Percentiles rank a stretch among this genome's conserved stretches.
Conservation (phyloP, 164 flowering plant species). For the Liquidambar formosana region DNA sequence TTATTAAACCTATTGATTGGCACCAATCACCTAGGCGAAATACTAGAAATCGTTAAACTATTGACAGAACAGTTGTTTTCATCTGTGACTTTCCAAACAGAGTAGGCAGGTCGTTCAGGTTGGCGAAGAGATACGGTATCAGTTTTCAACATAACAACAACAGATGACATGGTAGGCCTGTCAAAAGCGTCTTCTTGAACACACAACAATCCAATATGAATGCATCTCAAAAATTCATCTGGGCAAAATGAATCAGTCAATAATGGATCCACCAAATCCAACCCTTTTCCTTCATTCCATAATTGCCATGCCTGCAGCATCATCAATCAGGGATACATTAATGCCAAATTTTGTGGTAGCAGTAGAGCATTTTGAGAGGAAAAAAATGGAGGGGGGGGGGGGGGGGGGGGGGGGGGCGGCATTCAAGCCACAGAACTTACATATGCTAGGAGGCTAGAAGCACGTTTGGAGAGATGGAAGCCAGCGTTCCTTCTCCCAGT, state of each 20-base stretch:
- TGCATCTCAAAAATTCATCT: conserved; percentile 36
- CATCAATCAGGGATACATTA: not conserved
- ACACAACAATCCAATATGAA: conserved; percentile 53
- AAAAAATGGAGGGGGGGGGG: too few species aligned
- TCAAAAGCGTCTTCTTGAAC: conserved; percentile 44
- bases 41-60: too few species aligned
- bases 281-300: conserved; percentile 33
- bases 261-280: conserved; percentile 37
- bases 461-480: conserved; percentile 18
- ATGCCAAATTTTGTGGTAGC: not conserved
- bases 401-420: too few species aligned
- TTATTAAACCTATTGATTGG: not conserved
- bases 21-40: conserved; percentile 5
- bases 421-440: too few species aligned
- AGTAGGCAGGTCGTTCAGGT: conserved; percentile 19
- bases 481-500: conserved; percentile 29
- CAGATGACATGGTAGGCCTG: conserved; percentile 51
- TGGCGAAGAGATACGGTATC: conserved; percentile 5
- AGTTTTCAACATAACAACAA: conserved; percentile 29
- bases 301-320: conserved; percentile 44
- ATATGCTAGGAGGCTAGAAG: conserved; percentile 18
- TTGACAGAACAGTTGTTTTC: too few species aligned
- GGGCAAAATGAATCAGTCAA: conserved; percentile 7
- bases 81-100: conserved; percentile 5
- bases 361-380: not conserved